Evolutionary conservation across 1,139 yeast species (phyloP), one percentile per base, ranked within the genome.

Genomic region (Scheffersomyces insectosa): DNA sequence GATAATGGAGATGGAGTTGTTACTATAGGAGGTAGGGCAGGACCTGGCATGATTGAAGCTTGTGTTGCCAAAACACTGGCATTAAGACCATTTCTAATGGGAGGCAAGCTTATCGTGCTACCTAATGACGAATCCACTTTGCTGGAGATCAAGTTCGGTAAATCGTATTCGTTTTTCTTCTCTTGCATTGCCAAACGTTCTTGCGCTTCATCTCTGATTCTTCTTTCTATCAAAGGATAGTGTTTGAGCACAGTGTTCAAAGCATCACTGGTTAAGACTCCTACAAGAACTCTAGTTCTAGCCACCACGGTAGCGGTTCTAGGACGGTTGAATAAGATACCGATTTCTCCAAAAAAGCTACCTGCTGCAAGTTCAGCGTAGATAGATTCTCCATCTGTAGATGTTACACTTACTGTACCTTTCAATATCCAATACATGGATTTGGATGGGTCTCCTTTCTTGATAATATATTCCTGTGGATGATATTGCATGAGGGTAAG

Each of bases 271-370:
- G 88, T 83, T 36, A 86, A 68, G 1, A 84, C 85, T 1, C 88
- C 90, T 5, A 84, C 67, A 42, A 85, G 64, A 1, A 86, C 88
- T 49, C 74, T 78, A 0, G 88, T 77, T 46, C 82, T 69, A 2
- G 93, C 86, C n/a, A 85, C 80, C 12, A 85, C 90, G 1, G 90
- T 83, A 0, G 93, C 93, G 0, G 91, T 85, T 50, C 93, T 67
- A 9, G 91, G 90, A 36, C 90, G 68, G 56, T 84, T 83, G 64
- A 82, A 85, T 31, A 86, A 65, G 38, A 85, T 83, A 5, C 93
- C 93, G 42, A 85, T 85, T 57, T 86, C 95, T 5, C 90, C 95
- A 60, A 86, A 86, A 53, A 83, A 85, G 33, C 82, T 75, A 1
- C 93, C 93, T 2, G 85, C 75, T 3, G 77, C 73, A 12, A 86